These are phyloP conservation scores for Nothophoma quercina DNA, from an alignment of 2,329 filamentous ascomycete genomes.

Conservation along the genomic window DNA sequence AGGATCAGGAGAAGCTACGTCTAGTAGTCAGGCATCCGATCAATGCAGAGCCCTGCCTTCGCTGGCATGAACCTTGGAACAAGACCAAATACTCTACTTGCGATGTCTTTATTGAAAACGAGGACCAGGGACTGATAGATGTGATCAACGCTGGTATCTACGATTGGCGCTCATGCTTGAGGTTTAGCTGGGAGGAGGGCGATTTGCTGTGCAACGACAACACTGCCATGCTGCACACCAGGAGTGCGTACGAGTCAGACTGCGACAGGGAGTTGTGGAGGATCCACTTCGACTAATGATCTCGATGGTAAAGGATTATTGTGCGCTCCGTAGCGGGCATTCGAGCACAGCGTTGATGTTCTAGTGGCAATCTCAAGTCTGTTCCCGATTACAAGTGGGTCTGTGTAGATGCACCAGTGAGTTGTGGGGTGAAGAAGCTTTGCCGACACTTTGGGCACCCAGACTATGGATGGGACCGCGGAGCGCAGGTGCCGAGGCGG, in stretches of 20 bases:
- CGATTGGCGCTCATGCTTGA: conserved; percentile 60
- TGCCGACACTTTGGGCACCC: background rate
- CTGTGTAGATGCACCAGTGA: background rate
- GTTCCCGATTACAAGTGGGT: background rate
- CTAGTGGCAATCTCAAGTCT: too few species aligned
- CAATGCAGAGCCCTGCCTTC: conserved; percentile 58
- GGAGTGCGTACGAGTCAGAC: conserved; percentile 55
- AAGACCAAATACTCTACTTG: conserved; percentile 61
- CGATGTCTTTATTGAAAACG: conserved; percentile 54
- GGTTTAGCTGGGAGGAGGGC: conserved; percentile 63
- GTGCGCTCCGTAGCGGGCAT: background rate
- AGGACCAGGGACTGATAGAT: conserved; percentile 48
- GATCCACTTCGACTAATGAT: conserved; percentile 56
- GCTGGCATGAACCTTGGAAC: conserved; percentile 65
- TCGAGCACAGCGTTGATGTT: too few species aligned
- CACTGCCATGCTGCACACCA: conserved; percentile 55
- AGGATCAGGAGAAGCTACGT: conserved; percentile 54
- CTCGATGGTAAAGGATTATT: too few species aligned
- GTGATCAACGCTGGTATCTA: conserved; percentile 55
- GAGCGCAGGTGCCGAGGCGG: background rate
- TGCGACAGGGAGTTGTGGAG: conserved; percentile 54
- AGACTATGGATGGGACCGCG: background rate
- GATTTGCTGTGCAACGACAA: conserved; percentile 65
- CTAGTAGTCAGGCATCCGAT: conserved; percentile 57
- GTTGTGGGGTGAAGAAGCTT: background rate